phyloP scores from a whole-genome alignment of 805 yeast genomes.

The Zygosaccharomyces gambellarensis region DNA sequence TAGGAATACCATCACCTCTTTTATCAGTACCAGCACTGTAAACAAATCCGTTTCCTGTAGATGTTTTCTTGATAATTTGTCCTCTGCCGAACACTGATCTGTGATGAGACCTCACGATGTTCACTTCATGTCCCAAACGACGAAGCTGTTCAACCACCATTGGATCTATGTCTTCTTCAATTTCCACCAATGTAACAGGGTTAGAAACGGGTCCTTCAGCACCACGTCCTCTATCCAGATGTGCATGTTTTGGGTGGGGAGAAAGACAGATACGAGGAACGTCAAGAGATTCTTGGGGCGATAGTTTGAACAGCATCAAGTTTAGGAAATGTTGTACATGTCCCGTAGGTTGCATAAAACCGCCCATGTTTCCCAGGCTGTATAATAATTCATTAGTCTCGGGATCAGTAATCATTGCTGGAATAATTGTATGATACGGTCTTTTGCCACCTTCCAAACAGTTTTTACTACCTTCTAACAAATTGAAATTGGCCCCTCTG shows the following conservation, averaged over 20 bases:
- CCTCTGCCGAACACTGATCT: conserved; percentile 61
- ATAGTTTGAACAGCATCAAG: conserved; percentile 53
- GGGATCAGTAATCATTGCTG: conserved; percentile 62
- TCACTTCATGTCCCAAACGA: conserved; percentile 54
- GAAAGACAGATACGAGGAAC: conserved; percentile 66
- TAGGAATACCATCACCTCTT: conserved; percentile 84
- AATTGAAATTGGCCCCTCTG: conserved; percentile 71
- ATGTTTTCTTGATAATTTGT: conserved; percentile 56
- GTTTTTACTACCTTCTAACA: conserved; percentile 53
- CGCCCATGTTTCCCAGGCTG: conserved; percentile 81
- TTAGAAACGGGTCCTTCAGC: conserved; percentile 61
- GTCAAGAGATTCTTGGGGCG: conserved; percentile 71
- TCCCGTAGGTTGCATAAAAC: conserved; percentile 82
- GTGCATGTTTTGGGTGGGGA: conserved; percentile 43
- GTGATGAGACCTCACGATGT: conserved; percentile 38
- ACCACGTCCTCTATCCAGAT: conserved; percentile 52
- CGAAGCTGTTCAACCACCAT: conserved; percentile 44
- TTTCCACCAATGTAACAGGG: conserved; percentile 50
- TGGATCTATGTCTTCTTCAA: conserved; percentile 60
- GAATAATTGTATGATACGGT: conserved; percentile 79
- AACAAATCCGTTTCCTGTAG: conserved; percentile 39
- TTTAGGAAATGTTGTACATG: conserved; percentile 75
- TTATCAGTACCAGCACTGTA: conserved; percentile 71
- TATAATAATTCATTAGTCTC: conserved; percentile 46
- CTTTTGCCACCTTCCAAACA: conserved; percentile 64